Conservation (phyloP, 202 grass and related monocot species). For the Zizania palustris region DNA sequence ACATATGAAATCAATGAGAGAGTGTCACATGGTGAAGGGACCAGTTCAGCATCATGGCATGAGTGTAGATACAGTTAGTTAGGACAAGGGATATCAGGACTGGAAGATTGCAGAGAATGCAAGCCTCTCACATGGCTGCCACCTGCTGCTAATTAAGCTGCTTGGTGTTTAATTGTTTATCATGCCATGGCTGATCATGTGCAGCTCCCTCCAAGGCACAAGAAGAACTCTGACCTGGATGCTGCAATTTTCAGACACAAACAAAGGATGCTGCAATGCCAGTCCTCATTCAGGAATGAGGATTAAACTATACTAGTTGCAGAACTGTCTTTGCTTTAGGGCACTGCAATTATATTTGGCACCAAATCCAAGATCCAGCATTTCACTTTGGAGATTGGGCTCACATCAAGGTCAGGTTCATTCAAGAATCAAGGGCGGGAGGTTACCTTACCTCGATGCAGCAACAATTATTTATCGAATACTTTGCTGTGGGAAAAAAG, state of each 20-base stretch:
- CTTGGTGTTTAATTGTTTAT: conserved; percentile 9
- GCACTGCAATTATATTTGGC: conserved; percentile 1
- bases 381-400: conserved; percentile 40
- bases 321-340: neutral
- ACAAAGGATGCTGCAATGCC: neutral
- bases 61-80: conserved; percentile 24
- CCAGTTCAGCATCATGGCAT: conserved; percentile 39
- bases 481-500: too few species aligned
- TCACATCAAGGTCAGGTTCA: conserved; percentile 38
- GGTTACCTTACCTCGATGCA: too few species aligned
- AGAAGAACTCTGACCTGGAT: conserved; percentile 28
- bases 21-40: neutral
- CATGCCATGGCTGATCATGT: conserved; percentile 23
- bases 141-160: too few species aligned
- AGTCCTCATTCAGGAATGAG: neutral
- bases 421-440: conserved; percentile 21
- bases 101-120: conserved; percentile 52
- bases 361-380: conserved; percentile 46
- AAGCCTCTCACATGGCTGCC: conserved; percentile 45
- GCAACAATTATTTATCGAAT: too few species aligned
- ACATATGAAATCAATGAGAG: neutral
- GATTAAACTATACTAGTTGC: conserved; percentile 14
- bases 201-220: conserved; percentile 19
- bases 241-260: conserved; percentile 3
- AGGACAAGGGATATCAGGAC: conserved; percentile 22